phyloP scores from a whole-genome alignment of 116 monocot genomes.

The Zostera marina region DNA sequence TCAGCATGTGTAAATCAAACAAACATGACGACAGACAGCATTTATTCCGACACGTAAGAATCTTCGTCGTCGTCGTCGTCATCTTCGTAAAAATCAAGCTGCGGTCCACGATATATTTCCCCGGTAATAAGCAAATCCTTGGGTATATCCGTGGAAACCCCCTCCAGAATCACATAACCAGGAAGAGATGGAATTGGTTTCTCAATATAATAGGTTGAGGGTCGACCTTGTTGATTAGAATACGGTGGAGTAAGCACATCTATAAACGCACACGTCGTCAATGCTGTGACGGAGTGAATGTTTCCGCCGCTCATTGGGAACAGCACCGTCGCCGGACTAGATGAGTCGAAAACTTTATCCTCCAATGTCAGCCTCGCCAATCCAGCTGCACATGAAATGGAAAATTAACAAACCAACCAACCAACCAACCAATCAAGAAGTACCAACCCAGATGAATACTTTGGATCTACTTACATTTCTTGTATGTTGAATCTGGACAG shows the following conservation, averaged over 20 bases:
- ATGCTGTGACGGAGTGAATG: constrained; percentile 32
- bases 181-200: constrained; percentile 11
- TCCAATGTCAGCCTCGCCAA: constrained; percentile 18
- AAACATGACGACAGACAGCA: too few relatives aligned
- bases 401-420: not conserved
- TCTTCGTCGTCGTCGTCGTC: not conserved
- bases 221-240: constrained; percentile 21
- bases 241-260: constrained; percentile 36
- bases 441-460: not conserved
- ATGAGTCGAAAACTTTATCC: constrained; percentile 8
- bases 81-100: constrained; percentile 10
- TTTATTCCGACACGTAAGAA: not conserved
- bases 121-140: constrained; percentile 17
- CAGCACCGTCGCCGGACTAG: constrained; percentile 14
- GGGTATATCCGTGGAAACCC: constrained; percentile 10
- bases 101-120: constrained; percentile 23
- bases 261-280: constrained; percentile 28
- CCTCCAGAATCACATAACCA: constrained; percentile 18
- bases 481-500: not conserved
- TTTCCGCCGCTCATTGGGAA: constrained; percentile 31
- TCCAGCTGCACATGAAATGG: constrained; percentile 10
- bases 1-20: too few relatives aligned
- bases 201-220: constrained; percentile 23
- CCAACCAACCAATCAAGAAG: not conserved
- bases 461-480: not conserved